Conservation (phyloP, 495 filamentous ascomycete genomes). For the Hypoxylon fragiforme region DNA sequence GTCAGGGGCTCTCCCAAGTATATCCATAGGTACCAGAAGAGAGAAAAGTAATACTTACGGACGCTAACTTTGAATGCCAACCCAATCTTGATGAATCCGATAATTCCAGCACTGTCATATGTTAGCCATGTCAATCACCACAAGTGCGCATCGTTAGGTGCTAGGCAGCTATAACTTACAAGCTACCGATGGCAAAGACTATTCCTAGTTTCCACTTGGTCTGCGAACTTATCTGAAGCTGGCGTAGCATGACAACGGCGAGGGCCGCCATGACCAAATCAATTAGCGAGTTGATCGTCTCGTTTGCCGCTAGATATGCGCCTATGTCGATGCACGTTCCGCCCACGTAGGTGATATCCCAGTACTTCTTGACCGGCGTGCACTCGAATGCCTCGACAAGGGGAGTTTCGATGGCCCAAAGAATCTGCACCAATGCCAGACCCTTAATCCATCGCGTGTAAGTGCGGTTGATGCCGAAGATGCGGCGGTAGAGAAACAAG, state of each 20-base stretch:
- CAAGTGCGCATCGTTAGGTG: not conserved
- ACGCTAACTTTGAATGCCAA: constrained; percentile 7
- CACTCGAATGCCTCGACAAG: constrained; percentile 7
- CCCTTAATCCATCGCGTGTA: constrained; percentile 10
- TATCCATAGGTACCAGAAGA: not conserved
- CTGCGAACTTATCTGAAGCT: constrained; percentile 3
- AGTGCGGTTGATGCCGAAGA: constrained; percentile 17
- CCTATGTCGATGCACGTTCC: constrained; percentile 9
- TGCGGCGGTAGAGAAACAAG: constrained; percentile 21
- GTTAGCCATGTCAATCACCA: not conserved
- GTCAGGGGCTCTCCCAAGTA: not conserved
- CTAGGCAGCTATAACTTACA: constrained; percentile 17
- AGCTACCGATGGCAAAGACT: constrained; percentile 18
- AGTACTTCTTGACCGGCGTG: constrained; percentile 14
- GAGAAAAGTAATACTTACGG: constrained; percentile 1
- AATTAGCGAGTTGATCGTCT: constrained; percentile 18
- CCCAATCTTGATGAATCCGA: constrained; percentile 25
- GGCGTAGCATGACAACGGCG: constrained; percentile 12
- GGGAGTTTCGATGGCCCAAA: not conserved
- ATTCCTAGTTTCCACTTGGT: constrained; percentile 12
- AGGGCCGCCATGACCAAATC: constrained; percentile 23
- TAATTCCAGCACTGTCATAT: constrained; percentile 6
- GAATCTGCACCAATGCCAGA: not conserved
- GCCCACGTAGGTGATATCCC: not conserved
- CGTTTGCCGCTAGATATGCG: not conserved